phyloP scores from a whole-genome alignment of 1,284 basidiomycete species.

The Trametes versicolor region DNA sequence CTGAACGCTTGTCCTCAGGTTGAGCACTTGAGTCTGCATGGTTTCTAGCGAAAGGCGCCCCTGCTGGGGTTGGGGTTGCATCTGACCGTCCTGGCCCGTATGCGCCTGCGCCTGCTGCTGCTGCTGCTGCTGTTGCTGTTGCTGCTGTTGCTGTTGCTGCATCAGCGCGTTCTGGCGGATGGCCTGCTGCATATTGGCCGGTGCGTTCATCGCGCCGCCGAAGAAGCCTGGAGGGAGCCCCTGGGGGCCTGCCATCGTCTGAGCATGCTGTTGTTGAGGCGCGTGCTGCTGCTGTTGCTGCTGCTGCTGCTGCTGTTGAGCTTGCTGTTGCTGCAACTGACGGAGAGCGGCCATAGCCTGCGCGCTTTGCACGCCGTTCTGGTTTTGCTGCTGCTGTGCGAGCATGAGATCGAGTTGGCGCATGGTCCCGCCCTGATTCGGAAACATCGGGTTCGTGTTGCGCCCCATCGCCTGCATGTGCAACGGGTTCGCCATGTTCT shows the following conservation, averaged over 20 bases:
- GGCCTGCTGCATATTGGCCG: constrained; percentile 18
- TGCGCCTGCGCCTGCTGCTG: constrained; percentile 8
- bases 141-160: constrained; percentile 10
- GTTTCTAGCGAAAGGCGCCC: constrained; percentile 16
- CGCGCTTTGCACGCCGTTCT: constrained; percentile 20
- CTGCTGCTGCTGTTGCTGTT: constrained; percentile 14
- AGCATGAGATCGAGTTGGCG: constrained; percentile 34
- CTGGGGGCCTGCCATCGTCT: constrained; percentile 20
- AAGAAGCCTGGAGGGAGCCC: constrained; percentile 25
- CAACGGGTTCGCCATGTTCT: constrained; percentile 17
- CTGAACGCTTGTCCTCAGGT: constrained; percentile 13
- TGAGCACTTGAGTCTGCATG: constrained; percentile 22
- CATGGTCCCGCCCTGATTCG: constrained; percentile 23
- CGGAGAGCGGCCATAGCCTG: constrained; percentile 30
- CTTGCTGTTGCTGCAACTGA: constrained; percentile 32
- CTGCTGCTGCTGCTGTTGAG: constrained; percentile 29
- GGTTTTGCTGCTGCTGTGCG: constrained; percentile 38
- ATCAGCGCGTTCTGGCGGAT: constrained; percentile 20
- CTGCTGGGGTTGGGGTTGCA: constrained; percentile 19
- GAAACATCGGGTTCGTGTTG: constrained; percentile 24
- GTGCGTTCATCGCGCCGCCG: constrained; percentile 22
- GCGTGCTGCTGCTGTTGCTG: constrained; percentile 27
- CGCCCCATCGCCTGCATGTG: constrained; percentile 28
- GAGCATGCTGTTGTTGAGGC: constrained; percentile 30
- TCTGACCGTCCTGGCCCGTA: constrained; percentile 21